Percentiles rank a stretch among this genome's conserved stretches.
phyloP scores from a whole-genome alignment of 306 rosid genomes.

The Vigna unguiculata region DNA sequence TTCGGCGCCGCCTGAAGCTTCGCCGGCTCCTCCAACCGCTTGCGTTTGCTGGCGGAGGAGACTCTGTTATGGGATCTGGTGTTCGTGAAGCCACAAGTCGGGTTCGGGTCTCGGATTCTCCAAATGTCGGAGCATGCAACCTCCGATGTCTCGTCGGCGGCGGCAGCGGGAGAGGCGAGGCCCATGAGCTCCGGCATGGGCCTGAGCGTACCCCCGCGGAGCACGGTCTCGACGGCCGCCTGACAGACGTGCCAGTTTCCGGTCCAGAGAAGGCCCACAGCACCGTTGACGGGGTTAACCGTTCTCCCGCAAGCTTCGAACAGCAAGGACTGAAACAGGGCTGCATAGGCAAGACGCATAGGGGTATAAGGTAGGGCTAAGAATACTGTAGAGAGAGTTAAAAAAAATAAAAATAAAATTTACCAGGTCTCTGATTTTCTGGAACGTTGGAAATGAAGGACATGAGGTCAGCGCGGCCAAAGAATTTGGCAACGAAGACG shows the following conservation, averaged over 20 bases:
- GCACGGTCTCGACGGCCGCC: conserved; percentile 88
- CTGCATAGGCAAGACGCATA: conserved; percentile 44
- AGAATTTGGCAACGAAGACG: conserved; percentile 95
- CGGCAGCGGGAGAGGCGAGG: conserved; percentile 38
- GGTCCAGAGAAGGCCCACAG: conserved; percentile 86
- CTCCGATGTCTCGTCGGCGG: conserved; percentile 65
- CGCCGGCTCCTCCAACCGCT: conserved; percentile 52
- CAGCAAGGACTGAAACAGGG: conserved; percentile 79
- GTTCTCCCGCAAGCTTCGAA: conserved; percentile 95
- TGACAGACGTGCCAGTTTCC: conserved; percentile 96
- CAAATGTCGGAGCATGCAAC: conserved; percentile 57
- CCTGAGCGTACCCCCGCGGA: conserved; percentile 72
- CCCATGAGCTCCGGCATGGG: conserved; percentile 66
- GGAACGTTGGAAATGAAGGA: conserved; percentile 95
- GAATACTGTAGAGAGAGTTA: background rate
- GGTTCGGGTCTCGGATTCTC: conserved; percentile 62
- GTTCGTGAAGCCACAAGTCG: conserved; percentile 49
- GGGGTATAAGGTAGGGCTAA: background rate
- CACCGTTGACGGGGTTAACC: conserved; percentile 88
- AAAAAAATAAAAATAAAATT: background rate
- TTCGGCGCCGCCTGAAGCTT: conserved; percentile 54
- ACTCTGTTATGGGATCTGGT: conserved; percentile 50
- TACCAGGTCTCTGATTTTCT: conserved; percentile 82
- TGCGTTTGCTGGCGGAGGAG: conserved; percentile 46
- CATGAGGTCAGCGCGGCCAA: conserved; percentile 98